Percentiles rank a stretch among this genome's conserved stretches.
Conservation (phyloP, 1,284 basidiomycete species). For the Xerocomus amazonicus region DNA sequence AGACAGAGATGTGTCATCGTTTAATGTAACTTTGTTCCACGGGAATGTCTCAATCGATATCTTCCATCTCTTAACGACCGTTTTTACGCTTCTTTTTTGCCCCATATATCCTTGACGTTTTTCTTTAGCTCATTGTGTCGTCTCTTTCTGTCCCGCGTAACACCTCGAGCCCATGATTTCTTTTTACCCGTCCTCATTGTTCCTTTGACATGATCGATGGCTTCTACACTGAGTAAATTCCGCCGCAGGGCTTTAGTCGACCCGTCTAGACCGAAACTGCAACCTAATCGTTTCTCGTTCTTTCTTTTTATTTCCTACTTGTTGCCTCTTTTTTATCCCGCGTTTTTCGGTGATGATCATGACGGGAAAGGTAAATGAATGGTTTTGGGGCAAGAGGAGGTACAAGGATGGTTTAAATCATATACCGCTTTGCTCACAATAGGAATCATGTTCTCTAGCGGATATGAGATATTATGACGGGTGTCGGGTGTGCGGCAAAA, state of each 20-base stretch:
- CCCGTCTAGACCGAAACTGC: constrained; percentile 25
- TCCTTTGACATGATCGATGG: constrained; percentile 11
- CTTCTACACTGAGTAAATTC: constrained; percentile 28
- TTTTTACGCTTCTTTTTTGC: constrained; percentile 28
- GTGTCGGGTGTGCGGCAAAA: constrained; percentile 16
- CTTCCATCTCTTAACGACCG: constrained; percentile 36
- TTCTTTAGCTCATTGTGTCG: constrained; percentile 20
- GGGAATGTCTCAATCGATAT: constrained; percentile 33
- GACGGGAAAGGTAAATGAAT: constrained; percentile 13
- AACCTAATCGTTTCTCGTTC: constrained; percentile 20
- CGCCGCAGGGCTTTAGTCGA: constrained; percentile 19
- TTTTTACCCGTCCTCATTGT: constrained; percentile 24
- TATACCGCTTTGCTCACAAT: constrained; percentile 20
- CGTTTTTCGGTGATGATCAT: constrained; percentile 12
- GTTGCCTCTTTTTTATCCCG: constrained; percentile 8
- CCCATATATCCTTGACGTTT: constrained; percentile 39
- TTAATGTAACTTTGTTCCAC: constrained; percentile 43
- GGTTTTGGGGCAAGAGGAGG: constrained; percentile 18
- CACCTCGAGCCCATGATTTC: constrained; percentile 24
- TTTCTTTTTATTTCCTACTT: constrained; percentile 9
- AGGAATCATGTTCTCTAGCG: constrained; percentile 15
- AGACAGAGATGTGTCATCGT: constrained; percentile 82
- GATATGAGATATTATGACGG: too few relatives aligned
- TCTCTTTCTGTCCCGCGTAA: constrained; percentile 19
- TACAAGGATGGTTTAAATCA: constrained; percentile 17